These are phyloP conservation scores for Ascochyta fabae DNA, from an alignment of 2,329 filamentous ascomycete genomes.

Conservation along the genomic window DNA sequence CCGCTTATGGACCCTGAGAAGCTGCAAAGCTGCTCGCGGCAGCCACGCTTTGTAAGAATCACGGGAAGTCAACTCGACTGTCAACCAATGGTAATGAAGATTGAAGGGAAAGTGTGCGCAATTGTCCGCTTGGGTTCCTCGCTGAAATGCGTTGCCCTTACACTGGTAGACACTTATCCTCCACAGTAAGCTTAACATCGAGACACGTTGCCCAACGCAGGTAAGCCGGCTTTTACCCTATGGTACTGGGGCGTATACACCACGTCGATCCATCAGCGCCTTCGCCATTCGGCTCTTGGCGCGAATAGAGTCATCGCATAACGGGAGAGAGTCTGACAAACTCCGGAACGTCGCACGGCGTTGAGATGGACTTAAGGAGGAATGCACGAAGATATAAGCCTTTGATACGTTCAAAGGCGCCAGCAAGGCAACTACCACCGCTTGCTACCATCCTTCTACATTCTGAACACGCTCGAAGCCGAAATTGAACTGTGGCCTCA, in stretches of 20 bases:
- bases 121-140: slow-evolving; percentile 2
- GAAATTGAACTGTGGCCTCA: not conserved
- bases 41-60: slow-evolving; percentile 10
- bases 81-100: not conserved
- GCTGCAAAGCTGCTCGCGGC: not conserved
- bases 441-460: not conserved
- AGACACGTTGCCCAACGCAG: slow-evolving; percentile 1
- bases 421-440: slow-evolving; percentile 5
- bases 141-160: slow-evolving; percentile 1
- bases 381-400: slow-evolving; percentile 5
- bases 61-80: not conserved
- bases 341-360: slow-evolving; percentile 4
- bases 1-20: slow-evolving; percentile 11
- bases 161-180: slow-evolving; percentile 6
- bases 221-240: slow-evolving; percentile 4
- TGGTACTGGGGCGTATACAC: not conserved
- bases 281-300: not conserved
- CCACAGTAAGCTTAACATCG: slow-evolving; percentile 11
- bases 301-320: not conserved
- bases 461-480: not conserved
- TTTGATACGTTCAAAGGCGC: slow-evolving; percentile 3
- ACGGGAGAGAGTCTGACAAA: slow-evolving; percentile 8
- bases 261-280: slow-evolving; percentile 3
- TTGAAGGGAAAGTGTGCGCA: not conserved
- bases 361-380: slow-evolving; percentile 14